Percentiles rank a stretch among this genome's conserved stretches.
These are phyloP conservation scores for Larix sibirica DNA, from an alignment of 83 land plant species.

Conservation along the genomic window DNA sequence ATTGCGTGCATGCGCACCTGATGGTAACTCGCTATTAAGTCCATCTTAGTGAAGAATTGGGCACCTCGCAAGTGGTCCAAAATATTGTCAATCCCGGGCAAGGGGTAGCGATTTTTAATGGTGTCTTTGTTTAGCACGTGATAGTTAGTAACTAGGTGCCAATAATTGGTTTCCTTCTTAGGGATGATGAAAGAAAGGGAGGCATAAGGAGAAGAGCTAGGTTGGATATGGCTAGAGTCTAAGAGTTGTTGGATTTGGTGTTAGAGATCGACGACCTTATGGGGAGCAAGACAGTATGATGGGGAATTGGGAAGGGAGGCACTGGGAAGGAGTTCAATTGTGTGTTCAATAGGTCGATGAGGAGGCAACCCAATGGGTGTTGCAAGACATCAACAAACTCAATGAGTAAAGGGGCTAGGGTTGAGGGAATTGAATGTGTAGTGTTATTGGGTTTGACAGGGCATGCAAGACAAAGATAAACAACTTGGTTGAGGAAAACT, in stretches of 20 bases:
- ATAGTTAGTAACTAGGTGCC: not conserved
- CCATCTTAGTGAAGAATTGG: not conserved
- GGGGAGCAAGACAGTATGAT: not conserved
- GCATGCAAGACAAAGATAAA: not conserved
- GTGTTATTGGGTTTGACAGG: not conserved
- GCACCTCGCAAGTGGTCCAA: not conserved
- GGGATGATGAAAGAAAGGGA: not conserved
- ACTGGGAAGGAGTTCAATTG: too few relatives aligned
- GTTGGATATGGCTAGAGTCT: not conserved
- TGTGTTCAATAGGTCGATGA: not conserved
- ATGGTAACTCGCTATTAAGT: not conserved
- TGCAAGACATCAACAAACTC: not conserved
- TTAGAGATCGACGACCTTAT: not conserved
- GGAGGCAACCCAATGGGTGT: not conserved
- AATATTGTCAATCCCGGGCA: not conserved
- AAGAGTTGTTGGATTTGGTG: not conserved
- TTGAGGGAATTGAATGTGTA: not conserved
- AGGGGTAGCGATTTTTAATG: not conserved
- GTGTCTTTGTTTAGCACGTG: not conserved
- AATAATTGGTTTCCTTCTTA: not conserved
- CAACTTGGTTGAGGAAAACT: not conserved
- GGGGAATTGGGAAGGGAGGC: not conserved
- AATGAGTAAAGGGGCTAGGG: too few relatives aligned
- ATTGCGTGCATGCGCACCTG: not conserved
- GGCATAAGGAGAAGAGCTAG: not conserved